These are phyloP conservation scores for Tylopilus rubrobrunneus DNA, from an alignment of 768 basidiomycete genomes.

Conservation along the genomic window DNA sequence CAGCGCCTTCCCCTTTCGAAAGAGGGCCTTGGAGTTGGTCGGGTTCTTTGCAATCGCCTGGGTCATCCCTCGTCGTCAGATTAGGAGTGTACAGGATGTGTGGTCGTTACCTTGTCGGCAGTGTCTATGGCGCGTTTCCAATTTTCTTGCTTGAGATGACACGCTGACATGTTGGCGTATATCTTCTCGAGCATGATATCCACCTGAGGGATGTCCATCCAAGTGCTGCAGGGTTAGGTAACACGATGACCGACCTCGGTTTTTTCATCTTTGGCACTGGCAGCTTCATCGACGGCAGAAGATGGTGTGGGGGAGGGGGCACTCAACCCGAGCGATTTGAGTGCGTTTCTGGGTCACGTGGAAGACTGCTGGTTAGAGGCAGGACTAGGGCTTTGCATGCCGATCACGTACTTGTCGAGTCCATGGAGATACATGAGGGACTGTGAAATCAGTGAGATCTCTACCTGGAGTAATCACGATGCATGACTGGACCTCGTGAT, in stretches of 20 bases:
- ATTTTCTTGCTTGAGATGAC: slow-evolving; percentile 75
- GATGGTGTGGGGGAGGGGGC: not conserved
- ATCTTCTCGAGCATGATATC: slow-evolving; percentile 78
- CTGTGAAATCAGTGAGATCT: slow-evolving; percentile 33
- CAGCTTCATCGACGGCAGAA: slow-evolving; percentile 28
- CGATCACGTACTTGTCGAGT: slow-evolving; percentile 62
- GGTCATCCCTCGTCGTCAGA: not conserved
- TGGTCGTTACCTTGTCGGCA: slow-evolving; percentile 62
- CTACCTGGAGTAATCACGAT: not conserved
- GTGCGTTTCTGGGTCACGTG: slow-evolving; percentile 42
- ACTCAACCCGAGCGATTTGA: slow-evolving; percentile 48
- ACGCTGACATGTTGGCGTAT: slow-evolving; percentile 82
- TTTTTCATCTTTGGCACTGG: slow-evolving; percentile 45
- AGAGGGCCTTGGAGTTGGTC: slow-evolving; percentile 73
- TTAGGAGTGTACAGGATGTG: not conserved
- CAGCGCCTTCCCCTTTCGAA: slow-evolving; percentile 76
- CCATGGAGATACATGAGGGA: slow-evolving; percentile 71
- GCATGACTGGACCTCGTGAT: slow-evolving; percentile 58
- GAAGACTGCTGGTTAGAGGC: slow-evolving; percentile 2
- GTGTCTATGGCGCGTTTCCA: slow-evolving; percentile 78
- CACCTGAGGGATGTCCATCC: slow-evolving; percentile 39
- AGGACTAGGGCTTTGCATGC: not conserved
- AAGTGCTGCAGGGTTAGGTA: not conserved
- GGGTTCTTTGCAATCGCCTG: slow-evolving; percentile 75
- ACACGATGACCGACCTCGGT: slow-evolving; percentile 50